Base-by-base conservation (phyloP, 2,329 filamentous ascomycete species). In the Talaromyces verruculosus region DNA sequence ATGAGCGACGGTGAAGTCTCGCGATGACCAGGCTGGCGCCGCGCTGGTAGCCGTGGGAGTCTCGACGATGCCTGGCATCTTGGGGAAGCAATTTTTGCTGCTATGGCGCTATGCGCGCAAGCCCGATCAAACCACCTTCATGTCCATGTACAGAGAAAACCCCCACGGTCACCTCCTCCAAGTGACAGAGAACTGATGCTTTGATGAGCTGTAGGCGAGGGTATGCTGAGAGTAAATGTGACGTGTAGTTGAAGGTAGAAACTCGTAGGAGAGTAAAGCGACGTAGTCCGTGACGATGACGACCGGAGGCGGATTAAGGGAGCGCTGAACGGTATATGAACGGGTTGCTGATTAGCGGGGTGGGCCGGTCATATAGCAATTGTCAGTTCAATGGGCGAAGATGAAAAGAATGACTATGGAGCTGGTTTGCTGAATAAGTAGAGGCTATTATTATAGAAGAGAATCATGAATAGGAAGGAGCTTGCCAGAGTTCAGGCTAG, bases 1-100 rank as follows among this genome's bases (percentile, higher is more conserved):
- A 79, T 93, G 90, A 64, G 92, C 84, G 66, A 98, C 82, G 58
- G 82, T 82, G 73, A 84, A 88, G 43, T 81, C 81, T 67, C 76
- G 71, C 35, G 72, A 72, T 61, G 73, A 70, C 71, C 72, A 73
- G 65, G 68, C 67, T 64, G 74, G 71, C 63, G 71, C 72, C 57
- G 69, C 68, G 45, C 57, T 65, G 61, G 65, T 53, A 63, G 65
- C 65, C 53, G 47, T 37, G 57, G 72, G 71, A 65, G 72, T 73
- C 65, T 79, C 77, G 63, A 79, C 73, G 68, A 78, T 72, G 69
- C 77, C 77, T 66, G 77, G 77, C 77, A 79, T 79, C 67, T 72
- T 73, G 72, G 72, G 70, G 68, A 60, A 59, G 64, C 70, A 72
- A 69, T 73, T 78, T 71, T 78, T 69, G 76, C 70, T 70, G 72